These are phyloP conservation scores for Hygrophorus pudorinus DNA, from an alignment of 768 basidiomycete species.

Conservation along the genomic window DNA sequence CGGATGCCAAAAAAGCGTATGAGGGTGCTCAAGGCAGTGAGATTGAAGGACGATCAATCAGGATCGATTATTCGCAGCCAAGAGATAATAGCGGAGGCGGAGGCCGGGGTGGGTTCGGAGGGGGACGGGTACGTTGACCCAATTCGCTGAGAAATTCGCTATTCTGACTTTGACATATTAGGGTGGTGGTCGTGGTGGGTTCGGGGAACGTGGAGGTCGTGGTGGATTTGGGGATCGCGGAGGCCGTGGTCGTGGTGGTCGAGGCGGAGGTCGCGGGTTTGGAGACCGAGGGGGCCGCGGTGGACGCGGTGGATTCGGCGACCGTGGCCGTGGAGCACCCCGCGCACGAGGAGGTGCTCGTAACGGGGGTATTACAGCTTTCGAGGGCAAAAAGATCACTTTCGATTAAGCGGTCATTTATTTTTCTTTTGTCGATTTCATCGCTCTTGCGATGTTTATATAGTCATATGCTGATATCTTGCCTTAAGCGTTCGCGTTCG, in stretches of 20 bases:
- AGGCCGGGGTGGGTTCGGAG: conserved; percentile 29
- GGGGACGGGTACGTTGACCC: conserved; percentile 12
- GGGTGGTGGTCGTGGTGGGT: conserved; percentile 27
- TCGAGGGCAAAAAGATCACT: conserved; percentile 61
- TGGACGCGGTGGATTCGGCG: conserved; percentile 25
- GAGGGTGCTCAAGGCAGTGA: conserved; percentile 60
- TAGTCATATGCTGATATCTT: not conserved
- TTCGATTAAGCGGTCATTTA: conserved; percentile 28
- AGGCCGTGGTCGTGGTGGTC: conserved; percentile 34
- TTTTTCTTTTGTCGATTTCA: not conserved
- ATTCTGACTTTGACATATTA: not conserved
- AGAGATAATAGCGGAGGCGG: conserved; percentile 52
- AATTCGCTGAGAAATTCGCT: not conserved
- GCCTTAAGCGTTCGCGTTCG: not conserved
- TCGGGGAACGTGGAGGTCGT: conserved; percentile 32
- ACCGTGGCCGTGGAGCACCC: conserved; percentile 33
- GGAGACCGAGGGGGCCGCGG: conserved; percentile 20
- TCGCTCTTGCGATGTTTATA: not conserved
- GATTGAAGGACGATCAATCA: conserved; percentile 69
- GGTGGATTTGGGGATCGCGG: conserved; percentile 39
- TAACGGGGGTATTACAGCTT: conserved; percentile 53
- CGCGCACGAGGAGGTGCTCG: conserved; percentile 38
- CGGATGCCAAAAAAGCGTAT: conserved; percentile 72
- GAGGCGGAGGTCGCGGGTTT: conserved; percentile 30
- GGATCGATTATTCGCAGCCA: conserved; percentile 84